A percentile compares a stretch with the other conserved stretches of the same genome.
These are phyloP conservation scores for Castanopsis chinensis DNA, from an alignment of 306 rosid species.

Conservation along the genomic window DNA sequence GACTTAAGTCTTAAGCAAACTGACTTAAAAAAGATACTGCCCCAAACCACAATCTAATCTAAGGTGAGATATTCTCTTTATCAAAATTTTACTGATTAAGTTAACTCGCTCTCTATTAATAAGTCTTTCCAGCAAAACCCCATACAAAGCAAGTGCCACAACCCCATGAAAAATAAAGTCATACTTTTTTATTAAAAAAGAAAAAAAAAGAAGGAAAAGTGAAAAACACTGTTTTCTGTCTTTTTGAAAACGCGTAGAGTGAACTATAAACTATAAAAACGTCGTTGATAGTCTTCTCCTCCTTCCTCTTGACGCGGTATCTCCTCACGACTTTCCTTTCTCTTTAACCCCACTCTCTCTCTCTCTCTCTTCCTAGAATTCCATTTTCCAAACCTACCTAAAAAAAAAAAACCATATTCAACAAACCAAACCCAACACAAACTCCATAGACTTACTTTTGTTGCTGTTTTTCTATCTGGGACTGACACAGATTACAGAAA, in stretches of 20 bases:
- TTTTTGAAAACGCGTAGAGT: constrained; percentile 12
- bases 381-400: constrained; percentile 14
- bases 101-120: no score
- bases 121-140: no score
- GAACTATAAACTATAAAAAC: neutral
- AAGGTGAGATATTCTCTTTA: no score
- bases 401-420: neutral
- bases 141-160: no score
- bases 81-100: no score
- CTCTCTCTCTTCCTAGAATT: neutral
- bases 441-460: neutral
- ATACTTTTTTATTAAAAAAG: neutral
- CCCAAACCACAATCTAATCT: no score
- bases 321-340: constrained; percentile 16
- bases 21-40: no score
- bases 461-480: no score
- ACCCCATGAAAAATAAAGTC: no score
- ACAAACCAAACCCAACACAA: neutral
- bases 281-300: neutral
- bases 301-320: constrained; percentile 38
- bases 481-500: neutral
- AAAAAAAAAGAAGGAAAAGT: neutral
- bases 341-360: constrained; percentile 1
- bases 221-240: neutral
- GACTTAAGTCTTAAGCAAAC: no score